Percentiles rank a stretch among this genome's conserved stretches.
Evolutionary conservation across 2,329 filamentous ascomycete species (phyloP).

Genomic region (Hirsutella thompsonii): DNA sequence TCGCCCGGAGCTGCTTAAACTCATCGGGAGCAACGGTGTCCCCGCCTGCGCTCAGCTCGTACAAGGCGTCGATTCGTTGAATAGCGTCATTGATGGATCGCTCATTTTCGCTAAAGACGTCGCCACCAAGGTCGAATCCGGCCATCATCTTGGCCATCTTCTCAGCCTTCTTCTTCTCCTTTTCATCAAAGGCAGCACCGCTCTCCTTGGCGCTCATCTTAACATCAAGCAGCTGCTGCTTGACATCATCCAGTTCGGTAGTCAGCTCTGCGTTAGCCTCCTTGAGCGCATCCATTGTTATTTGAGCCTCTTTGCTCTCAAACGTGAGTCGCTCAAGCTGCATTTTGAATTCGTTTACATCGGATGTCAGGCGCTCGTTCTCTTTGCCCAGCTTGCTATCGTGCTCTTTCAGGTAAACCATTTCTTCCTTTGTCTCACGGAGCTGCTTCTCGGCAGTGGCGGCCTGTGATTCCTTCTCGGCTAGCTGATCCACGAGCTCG

Average conservation of each 20-base stretch:
- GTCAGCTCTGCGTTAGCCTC: conserved; percentile 93
- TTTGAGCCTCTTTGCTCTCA: conserved; percentile 90
- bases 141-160: conserved; percentile 99
- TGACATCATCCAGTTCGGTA: conserved; percentile 81
- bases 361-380: conserved; percentile 74
- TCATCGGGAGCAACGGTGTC: conserved; percentile 74
- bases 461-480: conserved; percentile 80
- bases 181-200: conserved; percentile 80
- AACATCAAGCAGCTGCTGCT: conserved; percentile 89
- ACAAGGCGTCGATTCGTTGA: conserved; percentile 65
- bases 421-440: conserved; percentile 74
- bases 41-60: conserved; percentile 63
- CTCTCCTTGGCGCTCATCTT: conserved; percentile 96
- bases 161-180: conserved; percentile 97
- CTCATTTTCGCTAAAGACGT: conserved; percentile 91
- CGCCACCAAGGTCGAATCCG: conserved; percentile 84
- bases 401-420: conserved; percentile 74
- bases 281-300: conserved; percentile 95
- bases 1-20: conserved; percentile 61
- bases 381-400: conserved; percentile 73
- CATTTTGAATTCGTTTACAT: conserved; percentile 92
- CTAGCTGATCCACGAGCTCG: conserved; percentile 90
- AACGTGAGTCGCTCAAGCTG: conserved; percentile 91
- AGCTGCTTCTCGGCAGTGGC: conserved; percentile 68
- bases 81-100: conserved; percentile 73